Evolutionary conservation across 1,284 basidiomycete species (phyloP).

Genomic region (Uromyces viciae-fabae): DNA sequence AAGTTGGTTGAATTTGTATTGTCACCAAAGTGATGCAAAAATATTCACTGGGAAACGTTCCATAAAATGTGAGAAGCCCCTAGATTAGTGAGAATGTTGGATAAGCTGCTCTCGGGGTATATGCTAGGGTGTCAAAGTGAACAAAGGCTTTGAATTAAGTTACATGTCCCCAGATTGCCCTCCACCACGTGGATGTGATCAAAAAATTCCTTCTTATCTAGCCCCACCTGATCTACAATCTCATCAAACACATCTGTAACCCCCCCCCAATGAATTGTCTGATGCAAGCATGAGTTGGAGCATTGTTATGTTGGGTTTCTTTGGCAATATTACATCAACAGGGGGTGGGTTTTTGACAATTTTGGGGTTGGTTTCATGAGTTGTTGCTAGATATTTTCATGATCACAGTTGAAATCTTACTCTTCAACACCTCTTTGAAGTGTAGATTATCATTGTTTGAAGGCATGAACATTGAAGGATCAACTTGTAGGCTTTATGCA

Average conservation of each 20-base stretch:
- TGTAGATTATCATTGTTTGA: too few species aligned
- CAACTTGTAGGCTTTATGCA: too few species aligned
- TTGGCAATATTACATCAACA: not conserved
- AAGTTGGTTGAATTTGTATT: not conserved
- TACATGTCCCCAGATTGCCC: not conserved
- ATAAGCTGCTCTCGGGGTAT: not conserved
- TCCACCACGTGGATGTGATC: not conserved
- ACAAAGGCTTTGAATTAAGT: not conserved
- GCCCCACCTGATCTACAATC: not conserved
- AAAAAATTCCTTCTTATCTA: not conserved
- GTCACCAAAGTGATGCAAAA: not conserved
- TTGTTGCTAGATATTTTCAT: not conserved
- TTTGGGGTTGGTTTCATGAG: not conserved
- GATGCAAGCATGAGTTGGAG: not conserved
- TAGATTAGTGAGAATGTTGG: not conserved
- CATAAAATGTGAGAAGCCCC: not conserved
- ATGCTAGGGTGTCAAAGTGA: not conserved
- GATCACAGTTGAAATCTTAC: not conserved
- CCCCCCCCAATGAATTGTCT: not conserved
- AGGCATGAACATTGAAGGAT: too few species aligned
- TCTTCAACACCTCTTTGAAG: too few species aligned
- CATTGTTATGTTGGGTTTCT: not conserved
- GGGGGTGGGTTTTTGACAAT: not conserved
- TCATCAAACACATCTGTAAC: not conserved
- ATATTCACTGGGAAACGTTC: not conserved